These are phyloP conservation scores for Saccharomycopsis amapae DNA, from an alignment of 805 yeast genomes.

Conservation along the genomic window DNA sequence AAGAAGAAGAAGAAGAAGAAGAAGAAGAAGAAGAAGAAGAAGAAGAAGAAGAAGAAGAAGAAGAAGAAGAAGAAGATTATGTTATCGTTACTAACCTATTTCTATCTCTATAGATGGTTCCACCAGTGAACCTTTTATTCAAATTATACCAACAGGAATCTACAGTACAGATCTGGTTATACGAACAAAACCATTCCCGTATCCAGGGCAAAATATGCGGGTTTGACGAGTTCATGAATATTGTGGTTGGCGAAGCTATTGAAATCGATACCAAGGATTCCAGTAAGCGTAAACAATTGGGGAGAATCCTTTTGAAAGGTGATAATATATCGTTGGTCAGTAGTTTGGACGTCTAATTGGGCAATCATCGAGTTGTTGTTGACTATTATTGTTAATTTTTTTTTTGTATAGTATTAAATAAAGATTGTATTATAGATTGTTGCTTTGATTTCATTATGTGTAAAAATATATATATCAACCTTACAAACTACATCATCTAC, in stretches of 20 bases:
- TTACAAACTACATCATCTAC: neutral
- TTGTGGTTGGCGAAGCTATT: conserved; percentile 51
- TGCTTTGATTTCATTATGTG: neutral
- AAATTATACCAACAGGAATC: conserved; percentile 78
- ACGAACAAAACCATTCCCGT: conserved; percentile 70
- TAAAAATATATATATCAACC: neutral
- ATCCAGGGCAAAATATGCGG: conserved; percentile 84
- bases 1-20: conserved; percentile 78
- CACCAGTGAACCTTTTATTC: conserved; percentile 90
- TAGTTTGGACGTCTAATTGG: conserved; percentile 27
- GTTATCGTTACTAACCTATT: conserved; percentile 80
- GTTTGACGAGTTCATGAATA: conserved; percentile 96
- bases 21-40: conserved; percentile 86
- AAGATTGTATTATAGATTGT: neutral
- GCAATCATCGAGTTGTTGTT: too few species aligned
- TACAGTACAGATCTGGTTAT: conserved; percentile 79
- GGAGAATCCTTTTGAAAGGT: conserved; percentile 80
- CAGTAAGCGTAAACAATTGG: conserved; percentile 40
- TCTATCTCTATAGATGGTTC: conserved; percentile 43
- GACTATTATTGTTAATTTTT: too few species aligned
- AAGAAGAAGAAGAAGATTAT: conserved; percentile 93
- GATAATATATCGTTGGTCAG: conserved; percentile 82
- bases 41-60: conserved; percentile 82
- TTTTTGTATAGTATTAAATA: too few species aligned
- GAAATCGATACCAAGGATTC: conserved; percentile 53